These are phyloP conservation scores for Fonsecaea pugnacius DNA, from an alignment of 2,329 filamentous ascomycete species.

Conservation along the genomic window DNA sequence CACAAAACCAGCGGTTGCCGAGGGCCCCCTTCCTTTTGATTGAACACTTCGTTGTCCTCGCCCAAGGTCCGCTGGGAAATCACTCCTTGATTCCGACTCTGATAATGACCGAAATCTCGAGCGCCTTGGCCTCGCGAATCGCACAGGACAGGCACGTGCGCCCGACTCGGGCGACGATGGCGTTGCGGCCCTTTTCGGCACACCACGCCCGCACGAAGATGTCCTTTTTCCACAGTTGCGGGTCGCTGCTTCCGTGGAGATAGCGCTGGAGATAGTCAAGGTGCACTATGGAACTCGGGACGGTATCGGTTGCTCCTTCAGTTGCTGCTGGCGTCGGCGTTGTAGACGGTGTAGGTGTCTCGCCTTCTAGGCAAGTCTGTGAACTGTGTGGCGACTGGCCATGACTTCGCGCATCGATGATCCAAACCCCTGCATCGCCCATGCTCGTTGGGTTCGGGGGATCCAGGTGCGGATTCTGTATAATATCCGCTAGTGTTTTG, in stretches of 20 bases:
- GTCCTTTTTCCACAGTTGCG: slow-evolving; percentile 43
- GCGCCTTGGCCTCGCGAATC: slow-evolving; percentile 49
- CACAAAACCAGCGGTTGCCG: no score
- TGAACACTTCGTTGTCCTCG: no score
- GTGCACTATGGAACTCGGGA: slow-evolving; percentile 23
- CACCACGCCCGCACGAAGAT: slow-evolving; percentile 52
- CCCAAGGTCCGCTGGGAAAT: neutral
- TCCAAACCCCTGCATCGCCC: slow-evolving; percentile 25
- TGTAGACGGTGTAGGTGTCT: neutral
- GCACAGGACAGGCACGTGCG: slow-evolving; percentile 44
- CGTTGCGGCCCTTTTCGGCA: slow-evolving; percentile 47
- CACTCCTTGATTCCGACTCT: slow-evolving; percentile 42
- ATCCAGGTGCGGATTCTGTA: slow-evolving; percentile 18
- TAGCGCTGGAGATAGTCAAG: slow-evolving; percentile 16
- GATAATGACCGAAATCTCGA: slow-evolving; percentile 47
- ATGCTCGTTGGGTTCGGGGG: slow-evolving; percentile 24
- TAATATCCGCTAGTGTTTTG: slow-evolving; percentile 31
- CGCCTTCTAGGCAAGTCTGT: neutral
- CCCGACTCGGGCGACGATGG: slow-evolving; percentile 48
- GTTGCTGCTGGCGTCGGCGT: neutral
- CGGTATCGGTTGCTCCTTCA: neutral
- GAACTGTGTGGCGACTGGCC: neutral
- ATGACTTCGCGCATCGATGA: slow-evolving; percentile 31
- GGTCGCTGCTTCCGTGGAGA: slow-evolving; percentile 27
- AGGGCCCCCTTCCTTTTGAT: neutral